Evolutionary conservation across 2,329 filamentous ascomycete species (phyloP).

Genomic region (Cadophora luteo-olivacea): DNA sequence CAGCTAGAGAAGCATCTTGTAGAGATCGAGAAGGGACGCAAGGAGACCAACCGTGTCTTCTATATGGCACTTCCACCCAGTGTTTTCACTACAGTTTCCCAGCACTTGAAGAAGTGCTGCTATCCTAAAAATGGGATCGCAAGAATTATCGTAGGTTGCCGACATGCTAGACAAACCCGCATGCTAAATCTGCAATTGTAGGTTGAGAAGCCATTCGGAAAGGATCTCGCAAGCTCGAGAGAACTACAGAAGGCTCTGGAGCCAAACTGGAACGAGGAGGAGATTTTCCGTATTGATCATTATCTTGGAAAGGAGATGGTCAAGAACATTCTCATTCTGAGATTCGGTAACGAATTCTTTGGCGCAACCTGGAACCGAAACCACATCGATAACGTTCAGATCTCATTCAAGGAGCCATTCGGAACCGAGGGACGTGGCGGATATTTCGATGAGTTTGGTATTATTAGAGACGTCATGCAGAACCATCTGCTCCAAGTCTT

Average conservation of each 20-base stretch:
- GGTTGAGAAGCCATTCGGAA: slow-evolving; percentile 99
- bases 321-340: slow-evolving; percentile 97
- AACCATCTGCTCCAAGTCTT: slow-evolving; percentile 98
- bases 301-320: slow-evolving; percentile 99
- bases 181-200: slow-evolving; percentile 48
- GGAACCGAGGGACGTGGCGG: slow-evolving; percentile 97
- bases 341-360: slow-evolving; percentile 99
- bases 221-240: slow-evolving; percentile 92
- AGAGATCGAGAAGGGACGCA: slow-evolving; percentile 80
- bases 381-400: slow-evolving; percentile 99
- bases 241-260: slow-evolving; percentile 94
- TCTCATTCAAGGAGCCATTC: slow-evolving; percentile 99
- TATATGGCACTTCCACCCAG: slow-evolving; percentile 99
- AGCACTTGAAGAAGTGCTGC: slow-evolving; percentile 96
- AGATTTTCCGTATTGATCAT: slow-evolving; percentile 99
- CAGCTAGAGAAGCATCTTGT: slow-evolving; percentile 85
- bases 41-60: slow-evolving; percentile 91
- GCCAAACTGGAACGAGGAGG: slow-evolving; percentile 98
- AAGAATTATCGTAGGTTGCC: slow-evolving; percentile 81
- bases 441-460: slow-evolving; percentile 99
- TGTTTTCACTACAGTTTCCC: slow-evolving; percentile 96
- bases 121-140: slow-evolving; percentile 91
- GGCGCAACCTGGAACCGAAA: slow-evolving; percentile 98
- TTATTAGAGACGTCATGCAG: slow-evolving; percentile 99
- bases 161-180: slow-evolving; percentile 17